Evolutionary conservation across 805 yeast genomes (phyloP).

Genomic region (Kluyveromyces nonfermentans): DNA sequence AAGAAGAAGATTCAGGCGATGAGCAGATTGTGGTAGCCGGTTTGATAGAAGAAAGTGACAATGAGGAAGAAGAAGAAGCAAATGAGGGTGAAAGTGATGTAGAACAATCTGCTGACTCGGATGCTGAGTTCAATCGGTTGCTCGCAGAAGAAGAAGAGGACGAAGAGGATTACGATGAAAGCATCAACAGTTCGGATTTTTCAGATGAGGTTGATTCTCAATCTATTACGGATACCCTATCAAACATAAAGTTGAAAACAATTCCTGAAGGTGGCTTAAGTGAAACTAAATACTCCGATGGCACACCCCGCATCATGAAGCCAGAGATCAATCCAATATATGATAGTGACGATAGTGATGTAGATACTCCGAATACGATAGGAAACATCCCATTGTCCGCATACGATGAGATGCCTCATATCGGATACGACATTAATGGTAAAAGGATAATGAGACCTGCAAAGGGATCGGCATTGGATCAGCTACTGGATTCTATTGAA

Average conservation of each 20-base stretch:
- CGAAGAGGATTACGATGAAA: slow-evolving; percentile 19
- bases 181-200: slow-evolving; percentile 21
- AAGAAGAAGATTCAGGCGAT: slow-evolving; percentile 14
- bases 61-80: slow-evolving; percentile 12
- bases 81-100: slow-evolving; percentile 16
- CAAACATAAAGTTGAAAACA: slow-evolving; percentile 45
- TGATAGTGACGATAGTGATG: slow-evolving; percentile 88
- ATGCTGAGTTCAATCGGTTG: slow-evolving; percentile 54
- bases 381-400: slow-evolving; percentile 91
- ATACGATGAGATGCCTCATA: slow-evolving; percentile 94
- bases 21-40: slow-evolving; percentile 14
- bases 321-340: slow-evolving; percentile 94
- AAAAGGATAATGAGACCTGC: slow-evolving; percentile 99
- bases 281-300: slow-evolving; percentile 59
- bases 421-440: slow-evolving; percentile 95
- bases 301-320: slow-evolving; percentile 61
- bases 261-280: slow-evolving; percentile 30
- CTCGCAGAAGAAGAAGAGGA: slow-evolving; percentile 43
- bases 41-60: slow-evolving; percentile 19
- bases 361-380: slow-evolving; percentile 72
- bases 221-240: slow-evolving; percentile 45
- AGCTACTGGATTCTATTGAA: slow-evolving; percentile 80
- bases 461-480: slow-evolving; percentile 88
- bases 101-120: slow-evolving; percentile 39
- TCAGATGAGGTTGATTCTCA: slow-evolving; percentile 35